Evolutionary conservation across 2,329 filamentous ascomycete genomes (phyloP).

Genomic region (Pestalotiopsis sp.): DNA sequence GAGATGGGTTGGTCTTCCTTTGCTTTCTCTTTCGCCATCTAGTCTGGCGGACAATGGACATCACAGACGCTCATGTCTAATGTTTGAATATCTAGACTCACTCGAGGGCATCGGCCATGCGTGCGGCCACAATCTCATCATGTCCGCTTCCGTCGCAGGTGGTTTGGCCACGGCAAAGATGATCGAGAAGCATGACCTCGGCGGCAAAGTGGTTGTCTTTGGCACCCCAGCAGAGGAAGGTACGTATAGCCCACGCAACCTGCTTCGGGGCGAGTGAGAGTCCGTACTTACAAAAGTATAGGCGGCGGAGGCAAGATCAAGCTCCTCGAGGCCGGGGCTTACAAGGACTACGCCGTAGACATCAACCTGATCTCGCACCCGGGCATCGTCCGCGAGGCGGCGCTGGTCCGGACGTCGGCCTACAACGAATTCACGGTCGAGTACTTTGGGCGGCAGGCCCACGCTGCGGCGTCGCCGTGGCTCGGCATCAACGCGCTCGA

Average conservation of each 20-base stretch:
- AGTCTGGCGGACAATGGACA: no score
- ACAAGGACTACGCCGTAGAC: constrained; percentile 39
- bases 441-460: constrained; percentile 57
- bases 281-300: constrained; percentile 14
- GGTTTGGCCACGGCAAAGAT: constrained; percentile 49
- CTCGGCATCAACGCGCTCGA: constrained; percentile 63
- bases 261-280: not conserved
- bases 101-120: constrained; percentile 54
- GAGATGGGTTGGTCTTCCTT: constrained; percentile 41
- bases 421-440: constrained; percentile 51
- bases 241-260: not conserved
- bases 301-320: constrained; percentile 53
- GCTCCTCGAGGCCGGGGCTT: constrained; percentile 46
- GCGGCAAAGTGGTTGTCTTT: constrained; percentile 48
- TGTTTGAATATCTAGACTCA: constrained; percentile 40
- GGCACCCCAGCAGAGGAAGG: constrained; percentile 59
- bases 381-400: constrained; percentile 43
- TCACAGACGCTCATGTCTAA: not conserved
- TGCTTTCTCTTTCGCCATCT: constrained; percentile 3
- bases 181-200: constrained; percentile 41
- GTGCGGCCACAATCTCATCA: constrained; percentile 59
- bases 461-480: constrained; percentile 61
- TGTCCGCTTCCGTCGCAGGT: constrained; percentile 48
- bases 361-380: constrained; percentile 46
- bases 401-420: constrained; percentile 55